A percentile compares a stretch with the other conserved stretches of the same genome.
These are phyloP conservation scores for Meira nashicola DNA, from an alignment of 1,284 basidiomycete species.

Conservation along the genomic window DNA sequence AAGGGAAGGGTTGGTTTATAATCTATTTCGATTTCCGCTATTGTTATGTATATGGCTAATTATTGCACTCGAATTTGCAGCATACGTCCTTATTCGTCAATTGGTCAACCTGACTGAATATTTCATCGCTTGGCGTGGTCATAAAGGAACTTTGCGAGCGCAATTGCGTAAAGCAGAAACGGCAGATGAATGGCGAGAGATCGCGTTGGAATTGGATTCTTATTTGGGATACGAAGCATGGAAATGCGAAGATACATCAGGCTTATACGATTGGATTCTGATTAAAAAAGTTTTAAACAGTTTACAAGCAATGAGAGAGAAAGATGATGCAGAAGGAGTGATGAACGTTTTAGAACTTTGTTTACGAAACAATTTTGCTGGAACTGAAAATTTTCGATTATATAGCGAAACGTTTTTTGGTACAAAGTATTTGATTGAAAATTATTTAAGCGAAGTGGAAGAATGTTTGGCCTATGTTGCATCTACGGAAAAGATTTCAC, in stretches of 20 bases:
- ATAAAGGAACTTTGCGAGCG: constrained; percentile 71
- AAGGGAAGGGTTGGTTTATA: constrained; percentile 45
- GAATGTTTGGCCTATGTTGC: constrained; percentile 10
- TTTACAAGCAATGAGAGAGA: constrained; percentile 71
- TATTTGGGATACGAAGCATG: constrained; percentile 41
- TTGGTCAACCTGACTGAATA: constrained; percentile 60
- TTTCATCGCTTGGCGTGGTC: constrained; percentile 66
- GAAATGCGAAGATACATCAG: constrained; percentile 44
- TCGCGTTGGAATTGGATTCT: constrained; percentile 72
- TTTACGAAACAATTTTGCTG: constrained; percentile 88
- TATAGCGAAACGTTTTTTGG: constrained; percentile 72
- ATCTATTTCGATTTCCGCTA: constrained; percentile 42
- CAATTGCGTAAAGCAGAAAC: constrained; percentile 68
- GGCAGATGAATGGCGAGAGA: constrained; percentile 75
- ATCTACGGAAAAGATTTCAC: constrained; percentile 44
- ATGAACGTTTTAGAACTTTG: constrained; percentile 88
- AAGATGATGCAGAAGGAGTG: constrained; percentile 66
- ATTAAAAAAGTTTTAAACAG: constrained; percentile 45
- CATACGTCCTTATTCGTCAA: constrained; percentile 79
- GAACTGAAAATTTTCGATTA: constrained; percentile 79
- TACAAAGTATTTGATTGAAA: constrained; percentile 45
- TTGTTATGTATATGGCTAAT: constrained; percentile 72
- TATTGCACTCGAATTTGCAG: constrained; percentile 77
- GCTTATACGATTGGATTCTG: constrained; percentile 50
- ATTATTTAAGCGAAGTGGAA: constrained; percentile 28